Conservation (phyloP, 2,329 filamentous ascomycete genomes). For the Diaporthe longicolla region DNA sequence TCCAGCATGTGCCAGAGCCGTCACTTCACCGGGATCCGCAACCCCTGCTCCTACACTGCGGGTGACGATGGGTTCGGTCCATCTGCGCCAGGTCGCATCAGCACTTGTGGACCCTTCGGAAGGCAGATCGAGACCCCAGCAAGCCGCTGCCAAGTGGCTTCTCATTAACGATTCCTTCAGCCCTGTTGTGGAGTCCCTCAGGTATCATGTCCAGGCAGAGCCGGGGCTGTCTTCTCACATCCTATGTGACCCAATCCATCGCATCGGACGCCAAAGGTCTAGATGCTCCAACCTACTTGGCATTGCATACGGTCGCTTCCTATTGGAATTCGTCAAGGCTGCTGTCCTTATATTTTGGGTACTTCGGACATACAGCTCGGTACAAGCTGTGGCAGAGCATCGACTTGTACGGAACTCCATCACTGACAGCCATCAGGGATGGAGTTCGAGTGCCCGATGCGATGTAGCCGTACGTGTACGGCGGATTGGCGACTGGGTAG, state of each 20-base stretch:
- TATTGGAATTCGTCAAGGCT: neutral
- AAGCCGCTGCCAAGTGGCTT: conserved; percentile 4
- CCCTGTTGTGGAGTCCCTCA: conserved; percentile 26
- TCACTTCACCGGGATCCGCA: neutral
- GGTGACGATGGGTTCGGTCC: conserved; percentile 23
- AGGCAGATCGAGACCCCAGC: conserved; percentile 19
- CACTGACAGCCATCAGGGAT: conserved; percentile 1
- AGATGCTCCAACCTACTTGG: neutral
- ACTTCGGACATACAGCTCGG: neutral
- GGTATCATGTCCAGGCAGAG: neutral
- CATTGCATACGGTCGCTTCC: neutral
- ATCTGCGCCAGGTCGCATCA: conserved; percentile 14
- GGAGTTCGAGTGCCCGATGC: neutral
- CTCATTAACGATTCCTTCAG: conserved; percentile 3
- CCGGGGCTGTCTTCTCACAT: neutral
- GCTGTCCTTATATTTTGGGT: neutral
- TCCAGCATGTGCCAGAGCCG: neutral
- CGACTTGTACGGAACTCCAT: neutral
- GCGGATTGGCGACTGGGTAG: neutral
- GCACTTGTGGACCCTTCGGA: conserved; percentile 21
- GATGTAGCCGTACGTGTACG: conserved; percentile 11
- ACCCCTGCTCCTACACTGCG: conserved; percentile 1
- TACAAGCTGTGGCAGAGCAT: neutral
- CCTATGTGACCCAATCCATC: conserved; percentile 5
- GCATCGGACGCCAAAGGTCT: neutral